phyloP scores from a whole-genome alignment of 2,329 filamentous ascomycete species.

The Aspergillus sp. region DNA sequence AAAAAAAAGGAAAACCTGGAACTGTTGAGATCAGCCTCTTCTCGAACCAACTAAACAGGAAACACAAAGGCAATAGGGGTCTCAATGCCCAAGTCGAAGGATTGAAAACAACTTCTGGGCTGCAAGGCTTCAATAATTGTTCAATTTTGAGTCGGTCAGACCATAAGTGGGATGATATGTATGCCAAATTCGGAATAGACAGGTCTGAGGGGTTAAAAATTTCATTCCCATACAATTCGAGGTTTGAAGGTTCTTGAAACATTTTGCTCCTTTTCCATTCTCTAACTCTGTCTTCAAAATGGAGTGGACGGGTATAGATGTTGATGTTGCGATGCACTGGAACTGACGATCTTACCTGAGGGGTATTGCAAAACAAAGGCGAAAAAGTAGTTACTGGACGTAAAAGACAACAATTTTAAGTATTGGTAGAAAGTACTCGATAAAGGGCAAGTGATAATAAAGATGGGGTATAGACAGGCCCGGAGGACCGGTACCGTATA shows the following conservation, averaged over 20 bases:
- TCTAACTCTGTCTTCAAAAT: not conserved
- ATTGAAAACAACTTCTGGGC: not conserved
- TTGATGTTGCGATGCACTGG: not conserved
- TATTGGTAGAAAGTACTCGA: not conserved
- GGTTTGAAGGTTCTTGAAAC: not conserved
- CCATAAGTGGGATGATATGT: not conserved
- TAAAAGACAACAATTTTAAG: not conserved
- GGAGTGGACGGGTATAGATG: not conserved
- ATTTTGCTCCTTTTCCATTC: not conserved
- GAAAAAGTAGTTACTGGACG: not conserved
- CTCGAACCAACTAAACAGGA: slow-evolving; percentile 3
- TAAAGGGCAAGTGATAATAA: not conserved
- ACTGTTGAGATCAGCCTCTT: slow-evolving; percentile 16
- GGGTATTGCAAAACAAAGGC: not conserved
- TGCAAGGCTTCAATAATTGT: not conserved
- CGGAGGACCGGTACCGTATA: not conserved
- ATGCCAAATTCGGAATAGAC: not conserved
- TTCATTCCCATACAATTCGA: not conserved
- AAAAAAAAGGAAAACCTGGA: not conserved
- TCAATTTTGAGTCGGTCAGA: slow-evolving; percentile 2
- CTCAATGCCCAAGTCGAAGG: not conserved
- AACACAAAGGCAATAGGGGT: slow-evolving; percentile 5
- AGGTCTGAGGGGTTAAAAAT: not conserved
- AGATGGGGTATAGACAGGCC: slow-evolving; percentile 2
- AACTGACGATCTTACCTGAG: slow-evolving; percentile 10